A percentile compares a stretch with the other conserved stretches of the same genome.
Evolutionary conservation across 1,284 basidiomycete genomes (phyloP).

Genomic region (Sporisorium iseilematis-ciliati): DNA sequence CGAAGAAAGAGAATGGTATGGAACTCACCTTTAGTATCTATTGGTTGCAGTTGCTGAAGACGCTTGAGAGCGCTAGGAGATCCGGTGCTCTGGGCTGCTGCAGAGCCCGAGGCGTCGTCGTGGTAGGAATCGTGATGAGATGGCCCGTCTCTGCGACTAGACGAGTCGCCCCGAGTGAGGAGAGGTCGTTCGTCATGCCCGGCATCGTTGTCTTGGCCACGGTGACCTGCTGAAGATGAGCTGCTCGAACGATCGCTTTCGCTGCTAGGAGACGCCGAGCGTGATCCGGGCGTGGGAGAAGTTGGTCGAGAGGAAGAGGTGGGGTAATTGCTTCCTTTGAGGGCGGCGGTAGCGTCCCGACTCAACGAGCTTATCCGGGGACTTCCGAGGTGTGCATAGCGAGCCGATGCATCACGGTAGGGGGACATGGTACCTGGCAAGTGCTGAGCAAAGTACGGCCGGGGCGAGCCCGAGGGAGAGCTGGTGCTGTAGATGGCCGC

Average conservation of each 20-base stretch:
- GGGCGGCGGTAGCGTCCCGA: constrained; percentile 59
- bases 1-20: not conserved
- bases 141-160: constrained; percentile 12
- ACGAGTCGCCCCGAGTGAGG: constrained; percentile 25
- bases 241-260: constrained; percentile 23
- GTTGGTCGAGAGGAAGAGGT: constrained; percentile 61
- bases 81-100: constrained; percentile 2
- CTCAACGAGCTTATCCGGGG: constrained; percentile 64
- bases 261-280: constrained; percentile 53
- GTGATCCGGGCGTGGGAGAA: constrained; percentile 47
- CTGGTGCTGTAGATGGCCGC: constrained; percentile 42
- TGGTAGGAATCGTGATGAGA: constrained; percentile 9
- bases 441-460: constrained; percentile 55
- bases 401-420: constrained; percentile 62
- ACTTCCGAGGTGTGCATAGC: constrained; percentile 59
- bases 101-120: constrained; percentile 10
- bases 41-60: constrained; percentile 26
- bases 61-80: constrained; percentile 34
- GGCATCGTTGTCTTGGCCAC: constrained; percentile 3
- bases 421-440: constrained; percentile 61
- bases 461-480: constrained; percentile 61
- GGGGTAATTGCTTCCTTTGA: constrained; percentile 54
- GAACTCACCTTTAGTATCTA: constrained; percentile 55
- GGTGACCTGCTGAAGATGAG: constrained; percentile 20
- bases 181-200: constrained; percentile 10